A percentile compares a stretch with the other conserved stretches of the same genome.
Conservation (phyloP, 176 grass and related monocot genomes). For the Carex pumila region DNA sequence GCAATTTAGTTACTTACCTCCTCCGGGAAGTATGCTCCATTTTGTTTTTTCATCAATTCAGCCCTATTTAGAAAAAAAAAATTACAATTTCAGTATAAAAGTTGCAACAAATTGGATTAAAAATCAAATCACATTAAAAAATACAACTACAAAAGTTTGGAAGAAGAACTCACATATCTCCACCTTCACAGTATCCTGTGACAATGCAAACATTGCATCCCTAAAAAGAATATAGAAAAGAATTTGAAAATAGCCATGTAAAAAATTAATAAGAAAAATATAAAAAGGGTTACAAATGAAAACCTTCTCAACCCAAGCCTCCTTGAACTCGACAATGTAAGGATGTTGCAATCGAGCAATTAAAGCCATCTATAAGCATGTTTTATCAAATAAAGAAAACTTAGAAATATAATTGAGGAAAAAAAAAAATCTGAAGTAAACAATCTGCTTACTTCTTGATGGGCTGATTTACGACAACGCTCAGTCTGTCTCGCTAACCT, state of each 20-base stretch:
- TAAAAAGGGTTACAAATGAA: neutral
- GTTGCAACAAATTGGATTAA: constrained; percentile 5
- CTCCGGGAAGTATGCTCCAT: constrained; percentile 85
- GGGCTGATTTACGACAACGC: constrained; percentile 85
- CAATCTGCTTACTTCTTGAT: constrained; percentile 68
- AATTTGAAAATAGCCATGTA: constrained; percentile 22
- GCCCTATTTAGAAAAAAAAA: constrained; percentile 37
- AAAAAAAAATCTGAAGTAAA: neutral
- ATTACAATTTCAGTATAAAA: neutral
- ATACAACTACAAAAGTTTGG: constrained; percentile 4
- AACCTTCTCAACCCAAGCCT: constrained; percentile 99
- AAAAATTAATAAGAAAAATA: neutral
- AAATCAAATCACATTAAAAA: neutral
- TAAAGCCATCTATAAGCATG: constrained; percentile 76
- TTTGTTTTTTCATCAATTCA: constrained; percentile 95
- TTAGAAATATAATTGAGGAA: constrained; percentile 9
- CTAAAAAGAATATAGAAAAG: constrained; percentile 33
- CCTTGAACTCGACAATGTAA: constrained; percentile 95
- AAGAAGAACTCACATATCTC: constrained; percentile 77
- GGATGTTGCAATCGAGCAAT: constrained; percentile 94
- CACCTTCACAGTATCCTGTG: constrained; percentile 98
- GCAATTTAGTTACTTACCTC: constrained; percentile 40
- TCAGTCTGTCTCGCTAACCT: constrained; percentile 88
- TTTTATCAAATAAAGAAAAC: constrained; percentile 12
- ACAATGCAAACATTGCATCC: constrained; percentile 99